phyloP scores from a whole-genome alignment of 805 yeast species.

The Metschnikowia shivogae region DNA sequence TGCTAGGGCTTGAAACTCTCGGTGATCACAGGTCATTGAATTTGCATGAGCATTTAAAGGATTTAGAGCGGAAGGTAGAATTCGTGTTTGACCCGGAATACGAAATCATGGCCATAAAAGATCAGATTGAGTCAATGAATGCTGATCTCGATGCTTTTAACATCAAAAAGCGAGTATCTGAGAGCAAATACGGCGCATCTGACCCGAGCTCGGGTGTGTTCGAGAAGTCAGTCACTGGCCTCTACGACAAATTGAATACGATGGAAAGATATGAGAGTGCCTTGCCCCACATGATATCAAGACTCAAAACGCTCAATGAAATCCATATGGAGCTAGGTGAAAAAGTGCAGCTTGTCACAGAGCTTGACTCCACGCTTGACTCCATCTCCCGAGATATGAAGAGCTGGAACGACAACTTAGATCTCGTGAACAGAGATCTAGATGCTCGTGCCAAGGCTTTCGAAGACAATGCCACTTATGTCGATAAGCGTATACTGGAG shows the following conservation, averaged over 20 bases:
- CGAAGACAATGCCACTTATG: constrained; percentile 22
- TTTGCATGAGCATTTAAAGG: constrained; percentile 26
- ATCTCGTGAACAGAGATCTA: constrained; percentile 21
- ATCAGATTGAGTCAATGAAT: constrained; percentile 22
- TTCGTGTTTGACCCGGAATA: constrained; percentile 35
- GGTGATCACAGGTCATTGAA: constrained; percentile 11
- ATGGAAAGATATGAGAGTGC: constrained; percentile 20
- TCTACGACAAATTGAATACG: constrained; percentile 24
- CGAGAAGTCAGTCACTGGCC: constrained; percentile 23
- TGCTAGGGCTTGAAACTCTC: constrained; percentile 18
- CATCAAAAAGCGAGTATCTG: constrained; percentile 18
- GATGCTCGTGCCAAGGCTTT: constrained; percentile 21
- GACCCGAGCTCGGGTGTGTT: constrained; percentile 2
- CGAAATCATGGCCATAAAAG: constrained; percentile 22
- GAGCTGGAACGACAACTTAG: constrained; percentile 29
- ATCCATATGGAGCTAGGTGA: constrained; percentile 31
- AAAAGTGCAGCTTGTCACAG: constrained; percentile 22
- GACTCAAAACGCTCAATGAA: constrained; percentile 30
- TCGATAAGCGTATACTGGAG: constrained; percentile 5
- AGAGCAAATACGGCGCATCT: constrained; percentile 7
- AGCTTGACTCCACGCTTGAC: constrained; percentile 26
- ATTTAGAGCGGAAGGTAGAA: constrained; percentile 30
- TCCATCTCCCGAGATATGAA: constrained; percentile 24
- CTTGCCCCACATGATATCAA: constrained; percentile 24
- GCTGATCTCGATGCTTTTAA: constrained; percentile 25